phyloP scores from a whole-genome alignment of 768 basidiomycete genomes.

The Mycena capillaripes region DNA sequence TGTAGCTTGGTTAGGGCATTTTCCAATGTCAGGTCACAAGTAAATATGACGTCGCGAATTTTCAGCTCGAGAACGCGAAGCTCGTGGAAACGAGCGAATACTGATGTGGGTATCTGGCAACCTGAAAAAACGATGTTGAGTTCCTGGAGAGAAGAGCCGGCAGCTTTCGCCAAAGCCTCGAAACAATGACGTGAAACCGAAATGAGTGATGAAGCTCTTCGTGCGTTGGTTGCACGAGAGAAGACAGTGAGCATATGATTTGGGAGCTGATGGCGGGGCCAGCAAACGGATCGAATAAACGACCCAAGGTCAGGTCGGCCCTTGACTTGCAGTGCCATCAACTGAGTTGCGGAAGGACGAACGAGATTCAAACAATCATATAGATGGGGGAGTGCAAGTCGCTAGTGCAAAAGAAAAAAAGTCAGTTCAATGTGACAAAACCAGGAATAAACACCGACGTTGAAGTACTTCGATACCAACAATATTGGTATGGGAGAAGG shows the following conservation, averaged over 20 bases:
- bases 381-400: neutral
- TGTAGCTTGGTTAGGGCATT: neutral
- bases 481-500: neutral
- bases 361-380: neutral
- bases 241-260: neutral
- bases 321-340: neutral
- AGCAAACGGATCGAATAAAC: neutral
- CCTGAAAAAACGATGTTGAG: neutral
- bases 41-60: neutral
- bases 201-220: neutral
- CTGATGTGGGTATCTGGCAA: neutral
- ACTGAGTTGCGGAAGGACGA: neutral
- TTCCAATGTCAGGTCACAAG: neutral
- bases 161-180: neutral
- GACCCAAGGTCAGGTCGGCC: neutral
- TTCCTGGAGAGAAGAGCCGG: neutral
- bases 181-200: neutral
- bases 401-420: neutral
- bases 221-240: neutral
- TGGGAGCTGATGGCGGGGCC: too few relatives aligned
- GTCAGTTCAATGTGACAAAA: neutral
- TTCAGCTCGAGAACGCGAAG: neutral
- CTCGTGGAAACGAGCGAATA: neutral
- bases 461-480: constrained; percentile 4
- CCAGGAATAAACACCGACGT: neutral